Base-by-base conservation (phyloP, 1,284 basidiomycete genomes). In the Rhodotorula sp. region DNA sequence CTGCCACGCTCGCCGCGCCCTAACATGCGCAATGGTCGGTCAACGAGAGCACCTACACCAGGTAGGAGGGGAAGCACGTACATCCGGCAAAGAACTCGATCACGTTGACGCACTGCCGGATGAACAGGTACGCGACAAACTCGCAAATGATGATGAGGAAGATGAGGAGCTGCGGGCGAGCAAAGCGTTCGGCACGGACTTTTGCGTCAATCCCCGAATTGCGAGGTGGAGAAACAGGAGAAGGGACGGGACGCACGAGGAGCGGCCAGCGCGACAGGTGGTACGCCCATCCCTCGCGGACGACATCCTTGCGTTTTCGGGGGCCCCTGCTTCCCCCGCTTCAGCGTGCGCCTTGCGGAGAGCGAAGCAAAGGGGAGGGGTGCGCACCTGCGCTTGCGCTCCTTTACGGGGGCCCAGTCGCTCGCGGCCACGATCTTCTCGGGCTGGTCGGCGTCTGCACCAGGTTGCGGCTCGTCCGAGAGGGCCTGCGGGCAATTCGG, bases 341-440 rank as follows among this genome's bases (percentile, higher is more conserved):
- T 9, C 21, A 22, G 46, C 21, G 17, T 34, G 57, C 9, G 9
- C 56, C n/a, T n/a, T n/a, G n/a, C n/a, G 25, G 50, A n/a, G 29
- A 39, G 32, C 27, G 41, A 46, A 27, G 7, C 19, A 54, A 29
- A 32, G 21, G 25, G 32, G 2, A 29, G 37, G 46, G 54, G 25
- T 63, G 81, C 80, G 66, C 74, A 89, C 90, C 84, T 87, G 80
- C 86, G 88, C 41, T 96, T 89, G 78, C 86, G 88, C 75, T 92
- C 82, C 80, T 95, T 91, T 29, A 97, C 88, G 0, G 94, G 94
- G 2, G 94, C 94, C 80, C 96, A 97, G 81, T 97, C 94, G 19
- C 90, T 92, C 57, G 95, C 84, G 0, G 94, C 93, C 64, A 91
- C 89, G 25, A 97, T 88, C 82, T 92, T 94, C 79, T 89, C 85